Evolutionary conservation across 139 green algal species (phyloP), one percentile per base, ranked within the genome.

Genomic region (Chlamydomonas incerta): DNA sequence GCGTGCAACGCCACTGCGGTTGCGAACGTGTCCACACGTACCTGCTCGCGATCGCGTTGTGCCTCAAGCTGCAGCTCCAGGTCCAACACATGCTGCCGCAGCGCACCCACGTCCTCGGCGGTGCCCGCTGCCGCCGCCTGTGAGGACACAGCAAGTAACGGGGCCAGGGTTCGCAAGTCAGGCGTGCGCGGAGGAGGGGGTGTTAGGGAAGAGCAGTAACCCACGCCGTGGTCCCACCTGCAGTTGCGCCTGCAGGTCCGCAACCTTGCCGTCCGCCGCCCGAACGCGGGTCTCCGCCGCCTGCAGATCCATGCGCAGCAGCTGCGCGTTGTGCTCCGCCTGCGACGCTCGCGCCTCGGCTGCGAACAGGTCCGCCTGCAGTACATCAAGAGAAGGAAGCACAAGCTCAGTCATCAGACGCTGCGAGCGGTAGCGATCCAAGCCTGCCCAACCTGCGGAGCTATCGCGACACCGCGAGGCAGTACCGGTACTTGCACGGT

Each of bases 1-100:
- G n/a, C n/a, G n/a, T n/a, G n/a, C n/a, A n/a, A n/a, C n/a, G n/a
- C n/a, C n/a, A n/a, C n/a, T n/a, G n/a, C n/a, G n/a, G 41, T 50
- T 50, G 6, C 5, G 41, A 50, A 67, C 24, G 60, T 67, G 24
- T 3, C 60, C 24, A 17, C 26, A 31, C 37, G 20, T 13, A 86
- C 80, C 80, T 86, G 68, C 68, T 80, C 68, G 0, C 80, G 68
- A 28, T 80, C 72, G 3, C 41, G 31, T 11, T 63, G 55, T 63
- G 86, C 86, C 23, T 72, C 71, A 18, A 63, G n/a, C 46, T 82
- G 70, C 62, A 81, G 41, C 47, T 89, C 65, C 50, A 72, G 33
- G 29, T 72, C 72, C 29, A 80, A 74, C 28, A 80, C 24, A 55
- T 60, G 34, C 57, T 79, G 52, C 17, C 72, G 76, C 41, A 80